These are phyloP conservation scores for Pseudonitzschia multiseries DNA, from an alignment of 108 stramenopile genomes.

Conservation along the genomic window DNA sequence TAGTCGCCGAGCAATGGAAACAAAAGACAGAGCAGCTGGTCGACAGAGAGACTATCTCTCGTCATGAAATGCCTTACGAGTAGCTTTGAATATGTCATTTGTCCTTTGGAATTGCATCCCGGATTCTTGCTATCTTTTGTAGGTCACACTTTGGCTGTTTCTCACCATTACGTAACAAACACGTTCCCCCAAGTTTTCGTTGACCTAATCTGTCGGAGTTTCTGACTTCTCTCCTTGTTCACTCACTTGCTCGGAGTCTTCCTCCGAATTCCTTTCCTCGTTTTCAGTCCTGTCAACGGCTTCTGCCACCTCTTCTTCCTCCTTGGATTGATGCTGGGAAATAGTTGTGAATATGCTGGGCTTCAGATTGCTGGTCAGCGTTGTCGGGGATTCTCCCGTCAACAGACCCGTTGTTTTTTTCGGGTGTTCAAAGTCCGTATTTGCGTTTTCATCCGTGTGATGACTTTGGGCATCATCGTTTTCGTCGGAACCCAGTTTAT, in stretches of 20 bases:
- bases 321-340: background rate
- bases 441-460: background rate
- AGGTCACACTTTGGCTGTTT: too few species aligned
- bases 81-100: background rate
- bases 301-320: background rate
- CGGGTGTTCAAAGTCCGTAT: background rate
- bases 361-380: constrained; percentile 8
- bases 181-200: too few species aligned
- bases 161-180: too few species aligned
- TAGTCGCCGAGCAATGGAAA: too few species aligned
- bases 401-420: constrained; percentile 27
- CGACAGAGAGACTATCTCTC: too few species aligned
- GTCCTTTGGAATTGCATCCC: background rate
- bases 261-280: background rate
- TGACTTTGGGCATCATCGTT: background rate
- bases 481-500: too few species aligned
- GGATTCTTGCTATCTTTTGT: too few species aligned
- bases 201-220: background rate
- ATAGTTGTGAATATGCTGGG: constrained; percentile 41
- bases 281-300: background rate
- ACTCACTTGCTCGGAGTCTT: background rate
- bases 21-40: too few species aligned
- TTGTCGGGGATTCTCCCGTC: background rate
- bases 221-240: background rate
- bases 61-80: too few species aligned